Evolutionary conservation across 2,329 filamentous ascomycete species (phyloP), one percentile per base, ranked within the genome.

Genomic region (Colletotrichum camelliae): DNA sequence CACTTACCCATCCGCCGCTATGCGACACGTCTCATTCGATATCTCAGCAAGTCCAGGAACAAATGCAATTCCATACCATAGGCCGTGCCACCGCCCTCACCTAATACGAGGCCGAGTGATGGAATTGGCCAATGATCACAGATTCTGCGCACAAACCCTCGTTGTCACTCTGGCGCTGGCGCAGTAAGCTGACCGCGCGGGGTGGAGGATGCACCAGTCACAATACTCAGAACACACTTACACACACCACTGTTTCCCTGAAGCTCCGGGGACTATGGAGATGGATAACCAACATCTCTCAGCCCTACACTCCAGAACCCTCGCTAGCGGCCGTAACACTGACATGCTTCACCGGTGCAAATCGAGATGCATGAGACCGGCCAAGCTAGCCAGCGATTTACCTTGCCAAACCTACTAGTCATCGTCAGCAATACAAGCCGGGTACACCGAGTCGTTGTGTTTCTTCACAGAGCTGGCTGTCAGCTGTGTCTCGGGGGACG

Each of bases 101-200:
- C 29, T 62, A 7, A 24, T 13, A 37, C 31, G 27, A 37, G 13
- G 7, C 31, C 60, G 37, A 39, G 18, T n/a, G 60, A 62, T 39
- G 12, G 33, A 21, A 68, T 68, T 60, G 52, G 24, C 52, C 66
- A 68, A 68, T 68, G 21, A 31, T 8, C 7, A 15, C 33, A 21
- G 13, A 68, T n/a, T 15, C n/a, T n/a, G 29, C 24, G 69, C 69
- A 24, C 29, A 52, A 61, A 18, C 37, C 70, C 29, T 29, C 7
- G 21, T 37, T 29, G 55, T 8, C 29, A 37, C 15, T 52, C 52
- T 48, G 15, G 43, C 55, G 29, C 48, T 67, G 52, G 31, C 37
- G 66, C 43, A 15, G 58, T 66, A 64, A 70, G 72, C 72, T 71
- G 67, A 67, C 72, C 4, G 72, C 15, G 72, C 72, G 35, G 48